Evolutionary conservation across 371 early-diverging fungal genomes (phyloP).

Genomic region (Mortierella sp.): DNA sequence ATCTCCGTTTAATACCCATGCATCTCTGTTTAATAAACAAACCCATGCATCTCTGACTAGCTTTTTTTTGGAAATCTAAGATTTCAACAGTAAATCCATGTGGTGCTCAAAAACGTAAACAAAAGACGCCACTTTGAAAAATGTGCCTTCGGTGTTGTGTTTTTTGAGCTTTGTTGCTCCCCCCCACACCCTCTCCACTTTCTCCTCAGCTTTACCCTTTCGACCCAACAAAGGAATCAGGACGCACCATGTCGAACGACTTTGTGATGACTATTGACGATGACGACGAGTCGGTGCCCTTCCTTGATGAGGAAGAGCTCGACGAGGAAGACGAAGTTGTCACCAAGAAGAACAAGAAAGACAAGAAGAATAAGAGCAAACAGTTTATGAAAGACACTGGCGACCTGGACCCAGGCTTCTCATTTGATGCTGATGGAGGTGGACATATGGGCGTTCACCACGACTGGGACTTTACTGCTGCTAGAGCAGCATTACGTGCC

Average conservation of each 20-base stretch:
- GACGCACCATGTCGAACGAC: conserved; percentile 55
- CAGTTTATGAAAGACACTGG: conserved; percentile 47
- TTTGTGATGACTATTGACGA: conserved; percentile 87
- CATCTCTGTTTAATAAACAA: too few species aligned
- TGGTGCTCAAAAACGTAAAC: too few species aligned
- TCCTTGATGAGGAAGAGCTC: conserved; percentile 59
- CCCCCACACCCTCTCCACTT: not conserved
- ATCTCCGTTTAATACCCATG: too few species aligned
- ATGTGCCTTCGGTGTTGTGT: too few species aligned
- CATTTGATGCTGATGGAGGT: conserved; percentile 81
- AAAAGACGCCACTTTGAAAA: too few species aligned
- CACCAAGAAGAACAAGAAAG: conserved; percentile 54
- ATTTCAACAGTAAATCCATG: too few species aligned
- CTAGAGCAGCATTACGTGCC: conserved; percentile 76
- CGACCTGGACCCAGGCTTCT: conserved; percentile 73
- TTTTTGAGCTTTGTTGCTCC: too few species aligned
- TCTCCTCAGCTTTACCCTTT: not conserved
- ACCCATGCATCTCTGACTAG: too few species aligned
- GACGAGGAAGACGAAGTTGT: conserved; percentile 46
- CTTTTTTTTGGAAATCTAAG: too few species aligned
- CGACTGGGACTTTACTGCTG: conserved; percentile 87
- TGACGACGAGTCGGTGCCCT: conserved; percentile 67
- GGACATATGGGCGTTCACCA: conserved; percentile 64
- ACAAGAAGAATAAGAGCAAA: conserved; percentile 56
- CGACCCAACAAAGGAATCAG: not conserved